phyloP scores from a whole-genome alignment of 176 grass and related monocot species.

The Miscanthus lutarioriparius region DNA sequence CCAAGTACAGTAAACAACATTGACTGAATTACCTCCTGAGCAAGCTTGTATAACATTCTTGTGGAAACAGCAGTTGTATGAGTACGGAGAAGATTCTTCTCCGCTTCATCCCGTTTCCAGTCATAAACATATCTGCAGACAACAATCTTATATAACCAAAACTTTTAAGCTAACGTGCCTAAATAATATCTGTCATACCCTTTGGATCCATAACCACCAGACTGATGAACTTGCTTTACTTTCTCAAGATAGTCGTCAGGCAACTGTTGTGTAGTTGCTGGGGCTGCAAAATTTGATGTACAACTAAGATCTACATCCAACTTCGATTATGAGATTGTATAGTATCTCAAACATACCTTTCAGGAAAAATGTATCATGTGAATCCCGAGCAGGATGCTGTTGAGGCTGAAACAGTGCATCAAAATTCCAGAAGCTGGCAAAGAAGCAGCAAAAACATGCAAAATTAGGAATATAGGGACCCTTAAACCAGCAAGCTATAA shows the following conservation, averaged over 20 bases:
- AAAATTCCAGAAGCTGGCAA: slow-evolving; percentile 94
- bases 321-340: background rate
- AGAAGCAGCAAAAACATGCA: background rate
- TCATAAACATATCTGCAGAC: slow-evolving; percentile 88
- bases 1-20: slow-evolving; percentile 7
- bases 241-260: slow-evolving; percentile 88
- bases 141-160: slow-evolving; percentile 32
- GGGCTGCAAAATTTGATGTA: slow-evolving; percentile 49
- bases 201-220: slow-evolving; percentile 86
- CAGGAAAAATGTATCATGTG: slow-evolving; percentile 96
- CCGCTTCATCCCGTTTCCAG: slow-evolving; percentile 94
- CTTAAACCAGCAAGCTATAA: background rate
- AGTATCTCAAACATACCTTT: slow-evolving; percentile 45
- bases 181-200: slow-evolving; percentile 55
- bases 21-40: slow-evolving; percentile 65
- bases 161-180: slow-evolving; percentile 8
- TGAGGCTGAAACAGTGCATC: slow-evolving; percentile 96
- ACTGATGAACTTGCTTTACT: slow-evolving; percentile 86
- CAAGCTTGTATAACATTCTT: slow-evolving; percentile 93
- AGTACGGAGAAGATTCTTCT: slow-evolving; percentile 93
- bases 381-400: slow-evolving; percentile 98
- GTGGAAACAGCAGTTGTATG: slow-evolving; percentile 98
- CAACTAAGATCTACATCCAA: slow-evolving; percentile 14
- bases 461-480: background rate
- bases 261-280: slow-evolving; percentile 61